Percentiles rank a stretch among this genome's conserved stretches.
Conservation (phyloP, 805 yeast species). For the Yarrowia divulgata region DNA sequence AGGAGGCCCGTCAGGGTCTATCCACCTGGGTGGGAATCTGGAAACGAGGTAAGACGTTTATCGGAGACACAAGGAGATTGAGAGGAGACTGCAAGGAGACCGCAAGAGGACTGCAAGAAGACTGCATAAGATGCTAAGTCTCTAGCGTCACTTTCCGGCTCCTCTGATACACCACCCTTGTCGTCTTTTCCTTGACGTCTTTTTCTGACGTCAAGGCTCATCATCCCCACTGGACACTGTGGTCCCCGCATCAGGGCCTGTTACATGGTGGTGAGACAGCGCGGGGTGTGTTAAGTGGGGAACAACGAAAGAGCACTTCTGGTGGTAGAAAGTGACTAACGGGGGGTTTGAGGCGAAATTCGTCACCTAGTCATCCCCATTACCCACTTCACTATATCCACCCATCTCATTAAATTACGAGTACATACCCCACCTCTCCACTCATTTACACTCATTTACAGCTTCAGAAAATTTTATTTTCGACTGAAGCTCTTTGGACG, state of each 20-base stretch:
- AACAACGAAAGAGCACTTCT: too few relatives aligned
- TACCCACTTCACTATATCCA: too few relatives aligned
- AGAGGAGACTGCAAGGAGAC: neutral
- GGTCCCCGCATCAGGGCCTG: conserved; percentile 34
- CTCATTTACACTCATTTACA: neutral
- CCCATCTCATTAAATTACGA: too few relatives aligned
- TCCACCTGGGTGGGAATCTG: too few relatives aligned
- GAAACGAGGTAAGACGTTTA: too few relatives aligned
- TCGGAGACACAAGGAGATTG: neutral
- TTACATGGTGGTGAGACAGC: conserved; percentile 20
- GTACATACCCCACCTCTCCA: neutral
- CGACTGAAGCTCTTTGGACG: neutral
- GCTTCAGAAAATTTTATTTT: neutral
- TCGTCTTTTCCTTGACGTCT: too few relatives aligned
- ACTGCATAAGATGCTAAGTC: too few relatives aligned
- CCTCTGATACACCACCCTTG: too few relatives aligned
- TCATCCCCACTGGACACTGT: conserved; percentile 4
- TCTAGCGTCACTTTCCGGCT: too few relatives aligned
- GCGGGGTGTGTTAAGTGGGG: neutral
- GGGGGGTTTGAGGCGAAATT: neutral
- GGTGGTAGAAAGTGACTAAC: too few relatives aligned
- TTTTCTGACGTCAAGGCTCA: conserved; percentile 10
- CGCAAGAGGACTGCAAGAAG: too few relatives aligned
- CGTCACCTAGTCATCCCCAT: too few relatives aligned
- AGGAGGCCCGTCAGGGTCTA: neutral